phyloP scores from a whole-genome alignment of 2,329 filamentous ascomycete genomes.

The Fonsecaea monophora region DNA sequence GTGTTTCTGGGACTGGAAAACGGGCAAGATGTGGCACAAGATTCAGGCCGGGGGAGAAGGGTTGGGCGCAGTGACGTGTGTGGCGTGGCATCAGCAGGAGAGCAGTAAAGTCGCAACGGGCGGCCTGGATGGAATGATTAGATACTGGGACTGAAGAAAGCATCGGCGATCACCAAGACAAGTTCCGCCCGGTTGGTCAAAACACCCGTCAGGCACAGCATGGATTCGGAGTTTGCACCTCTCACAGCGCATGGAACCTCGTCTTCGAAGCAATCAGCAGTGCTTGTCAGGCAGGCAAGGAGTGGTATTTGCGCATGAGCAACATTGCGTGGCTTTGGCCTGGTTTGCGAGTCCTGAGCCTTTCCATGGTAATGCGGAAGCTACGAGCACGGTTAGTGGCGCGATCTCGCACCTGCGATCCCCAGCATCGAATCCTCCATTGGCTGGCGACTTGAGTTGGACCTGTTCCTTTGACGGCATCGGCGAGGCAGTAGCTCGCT shows the following conservation, averaged over 20 bases:
- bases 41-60: slow-evolving; percentile 73
- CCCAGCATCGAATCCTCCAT: neutral
- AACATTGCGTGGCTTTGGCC: too few relatives aligned
- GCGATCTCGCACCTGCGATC: neutral
- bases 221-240: neutral
- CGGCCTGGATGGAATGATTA: slow-evolving; percentile 84
- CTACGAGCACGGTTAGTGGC: neutral
- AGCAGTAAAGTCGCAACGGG: slow-evolving; percentile 92
- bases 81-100: slow-evolving; percentile 98
- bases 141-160: slow-evolving; percentile 79
- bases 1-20: slow-evolving; percentile 99
- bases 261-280: neutral
- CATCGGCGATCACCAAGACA: neutral
- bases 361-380: neutral
- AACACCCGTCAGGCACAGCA: neutral
- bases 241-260: neutral
- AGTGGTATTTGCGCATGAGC: too few relatives aligned
- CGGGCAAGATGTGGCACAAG: slow-evolving; percentile 98
- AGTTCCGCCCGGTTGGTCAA: neutral
- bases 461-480: neutral
- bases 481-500: neutral
- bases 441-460: neutral
- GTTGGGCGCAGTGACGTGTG: slow-evolving; percentile 68
- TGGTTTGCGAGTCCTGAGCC: too few relatives aligned
- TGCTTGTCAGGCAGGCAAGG: neutral